phyloP scores from a whole-genome alignment of 176 grass and related monocot species.

The Oryza longistaminata region DNA sequence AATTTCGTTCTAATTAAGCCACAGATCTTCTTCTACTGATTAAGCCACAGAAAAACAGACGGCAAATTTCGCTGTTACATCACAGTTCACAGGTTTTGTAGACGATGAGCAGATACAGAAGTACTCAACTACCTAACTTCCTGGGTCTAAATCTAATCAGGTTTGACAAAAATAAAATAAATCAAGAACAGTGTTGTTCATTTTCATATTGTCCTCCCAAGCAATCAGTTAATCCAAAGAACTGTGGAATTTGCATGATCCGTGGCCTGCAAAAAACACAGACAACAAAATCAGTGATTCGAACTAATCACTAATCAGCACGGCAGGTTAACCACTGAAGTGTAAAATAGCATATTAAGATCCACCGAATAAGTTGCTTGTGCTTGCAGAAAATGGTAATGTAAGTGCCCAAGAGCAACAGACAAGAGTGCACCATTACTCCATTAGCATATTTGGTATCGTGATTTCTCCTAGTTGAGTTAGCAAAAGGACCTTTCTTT shows the following conservation, averaged over 20 bases:
- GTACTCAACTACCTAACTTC: not conserved
- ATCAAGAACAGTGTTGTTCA: not conserved
- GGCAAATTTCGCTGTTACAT: not conserved
- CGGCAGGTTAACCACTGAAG: not conserved
- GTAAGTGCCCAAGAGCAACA: not conserved
- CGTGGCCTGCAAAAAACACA: conserved; percentile 49
- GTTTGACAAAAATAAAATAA: not conserved
- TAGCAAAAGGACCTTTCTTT: not conserved
- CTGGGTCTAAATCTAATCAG: not conserved
- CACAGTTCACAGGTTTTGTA: not conserved
- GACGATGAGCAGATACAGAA: not conserved
- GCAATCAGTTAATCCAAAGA: conserved; percentile 29
- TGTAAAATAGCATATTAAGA: not conserved
- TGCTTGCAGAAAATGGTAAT: conserved; percentile 1
- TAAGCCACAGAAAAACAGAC: not conserved
- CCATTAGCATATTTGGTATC: not conserved
- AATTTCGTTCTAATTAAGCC: too few species aligned
- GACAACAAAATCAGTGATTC: not conserved
- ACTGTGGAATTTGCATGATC: conserved; percentile 64
- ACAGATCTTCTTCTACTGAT: not conserved
- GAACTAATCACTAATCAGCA: not conserved
- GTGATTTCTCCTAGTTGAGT: not conserved
- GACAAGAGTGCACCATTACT: not conserved
- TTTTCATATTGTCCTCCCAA: not conserved
- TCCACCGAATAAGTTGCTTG: not conserved